phyloP scores from a whole-genome alignment of 768 basidiomycete species.

The Pholiota microspora region DNA sequence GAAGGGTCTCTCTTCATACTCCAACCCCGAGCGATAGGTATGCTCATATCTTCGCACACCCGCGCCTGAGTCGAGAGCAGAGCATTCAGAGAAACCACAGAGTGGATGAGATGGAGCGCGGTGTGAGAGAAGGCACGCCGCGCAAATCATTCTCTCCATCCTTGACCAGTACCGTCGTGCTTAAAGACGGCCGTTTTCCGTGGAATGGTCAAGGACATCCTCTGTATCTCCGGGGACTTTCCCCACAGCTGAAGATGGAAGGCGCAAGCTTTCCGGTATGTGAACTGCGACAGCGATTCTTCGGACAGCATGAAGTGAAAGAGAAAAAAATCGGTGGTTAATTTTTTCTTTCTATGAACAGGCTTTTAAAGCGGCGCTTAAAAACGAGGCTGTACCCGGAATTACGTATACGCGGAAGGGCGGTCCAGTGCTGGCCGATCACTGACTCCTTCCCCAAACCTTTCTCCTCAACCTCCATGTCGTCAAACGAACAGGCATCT shows the following conservation, averaged over 20 bases:
- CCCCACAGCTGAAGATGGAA: conserved; percentile 71
- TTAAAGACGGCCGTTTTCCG: conserved; percentile 78
- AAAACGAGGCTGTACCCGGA: conserved; percentile 4
- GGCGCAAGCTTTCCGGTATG: conserved; percentile 57
- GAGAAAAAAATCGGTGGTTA: conserved; percentile 19
- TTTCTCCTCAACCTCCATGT: conserved; percentile 22
- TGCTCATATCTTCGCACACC: conserved; percentile 79
- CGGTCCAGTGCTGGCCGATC: conserved; percentile 11
- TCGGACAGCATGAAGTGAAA: conserved; percentile 50
- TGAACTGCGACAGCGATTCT: conserved; percentile 86
- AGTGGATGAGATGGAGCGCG: conserved; percentile 53
- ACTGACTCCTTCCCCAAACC: conserved; percentile 12
- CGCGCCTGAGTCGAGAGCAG: conserved; percentile 39
- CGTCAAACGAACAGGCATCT: conserved; percentile 28
- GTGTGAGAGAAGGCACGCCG: conserved; percentile 20
- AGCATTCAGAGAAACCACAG: conserved; percentile 42
- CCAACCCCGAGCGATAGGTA: conserved; percentile 43
- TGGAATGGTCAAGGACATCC: conserved; percentile 48
- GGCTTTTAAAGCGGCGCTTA: conserved; percentile 21
- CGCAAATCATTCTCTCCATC: conserved; percentile 49
- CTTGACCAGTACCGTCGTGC: conserved; percentile 59
- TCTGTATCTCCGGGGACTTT: conserved; percentile 94
- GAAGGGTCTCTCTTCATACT: conserved; percentile 35
- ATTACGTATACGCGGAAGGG: background rate
- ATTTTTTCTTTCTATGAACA: conserved; percentile 15